Evolutionary conservation across 495 filamentous ascomycete species (phyloP), one percentile per base, ranked within the genome.

Genomic region (Acidiella bohemica): DNA sequence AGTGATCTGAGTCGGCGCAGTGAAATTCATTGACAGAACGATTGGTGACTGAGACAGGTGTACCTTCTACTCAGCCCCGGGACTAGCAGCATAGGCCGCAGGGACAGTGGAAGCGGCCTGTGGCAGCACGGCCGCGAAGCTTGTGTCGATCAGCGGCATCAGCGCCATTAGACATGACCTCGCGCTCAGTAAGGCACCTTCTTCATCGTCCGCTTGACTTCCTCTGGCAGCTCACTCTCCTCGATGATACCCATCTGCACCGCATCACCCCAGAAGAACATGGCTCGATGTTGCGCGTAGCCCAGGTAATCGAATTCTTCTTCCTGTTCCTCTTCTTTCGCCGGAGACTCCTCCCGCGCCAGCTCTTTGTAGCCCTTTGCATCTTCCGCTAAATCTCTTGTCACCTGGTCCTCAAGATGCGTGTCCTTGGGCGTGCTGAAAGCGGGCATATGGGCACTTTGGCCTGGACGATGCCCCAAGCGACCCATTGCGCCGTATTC

Each of bases 391-490:
- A 46, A 31, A 11, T 45, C 46, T 26, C 46, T 36, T 28, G 25
- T 12, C 7, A 21, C 35, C 3, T 31, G 24, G 27, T 46, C 47
- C 42, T 44, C 42, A 9, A 23, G 51, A 12, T 34, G 25, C 14
- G 35, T 24, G 5, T 36, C 33, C 23, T 50, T 48, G 13, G n/a
- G 1, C 4, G 12, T 14, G 35, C 44, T 43, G 18, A 46, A 42
- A n/a, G 42, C 38, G 2, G 48, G 38, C 44, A 51, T 36, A 33
- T 84, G 0, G 80, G 71, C 5, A 84, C 67, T 55, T 88, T 88
- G 19, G 90, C 88, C 63, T 96, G 92, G 36, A 96, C 78, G 32
- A 95, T 82, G 20, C 90, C 90, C 90, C 92, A 99, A 1, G 83
- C 81, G 19, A 86, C 75, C 92, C 92, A 99, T 56, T 85, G 78